phyloP scores from a whole-genome alignment of 2,329 filamentous ascomycete genomes.

The Sporothrix dimorphospora region DNA sequence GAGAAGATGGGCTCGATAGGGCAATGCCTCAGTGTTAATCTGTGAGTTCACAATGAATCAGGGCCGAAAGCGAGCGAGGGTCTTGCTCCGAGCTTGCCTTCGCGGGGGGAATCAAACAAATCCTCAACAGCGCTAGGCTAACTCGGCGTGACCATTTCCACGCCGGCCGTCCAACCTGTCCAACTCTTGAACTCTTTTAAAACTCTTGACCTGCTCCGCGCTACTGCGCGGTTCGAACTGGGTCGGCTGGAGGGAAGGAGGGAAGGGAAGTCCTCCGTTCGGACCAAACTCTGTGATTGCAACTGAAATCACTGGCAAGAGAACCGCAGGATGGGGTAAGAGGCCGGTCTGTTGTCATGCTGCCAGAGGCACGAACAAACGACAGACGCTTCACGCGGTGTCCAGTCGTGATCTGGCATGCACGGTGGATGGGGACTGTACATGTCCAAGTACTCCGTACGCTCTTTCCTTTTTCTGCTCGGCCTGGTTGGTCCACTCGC shows the following conservation, averaged over 20 bases:
- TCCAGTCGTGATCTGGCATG: constrained; percentile 19
- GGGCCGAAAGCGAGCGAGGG: background rate
- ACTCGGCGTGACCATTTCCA: background rate
- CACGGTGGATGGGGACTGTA: background rate
- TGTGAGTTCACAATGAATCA: background rate
- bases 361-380: background rate
- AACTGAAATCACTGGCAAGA: too few relatives aligned
- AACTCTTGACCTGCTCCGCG: background rate
- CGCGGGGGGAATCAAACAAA: background rate
- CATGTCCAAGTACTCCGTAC: too few relatives aligned
- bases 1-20: background rate
- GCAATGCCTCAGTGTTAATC: background rate
- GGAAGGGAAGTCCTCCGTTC: background rate
- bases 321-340: background rate
- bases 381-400: background rate
- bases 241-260: background rate
- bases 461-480: constrained; percentile 17
- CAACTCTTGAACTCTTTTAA: background rate
- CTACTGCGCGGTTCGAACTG: background rate
- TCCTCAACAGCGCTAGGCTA: constrained; percentile 9
- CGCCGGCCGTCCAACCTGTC: background rate
- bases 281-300: background rate
- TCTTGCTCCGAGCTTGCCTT: background rate
- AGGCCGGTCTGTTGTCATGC: background rate
- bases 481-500: background rate